Evolutionary conservation across 768 basidiomycete species (phyloP).

Genomic region (Sarcodon aspratus): DNA sequence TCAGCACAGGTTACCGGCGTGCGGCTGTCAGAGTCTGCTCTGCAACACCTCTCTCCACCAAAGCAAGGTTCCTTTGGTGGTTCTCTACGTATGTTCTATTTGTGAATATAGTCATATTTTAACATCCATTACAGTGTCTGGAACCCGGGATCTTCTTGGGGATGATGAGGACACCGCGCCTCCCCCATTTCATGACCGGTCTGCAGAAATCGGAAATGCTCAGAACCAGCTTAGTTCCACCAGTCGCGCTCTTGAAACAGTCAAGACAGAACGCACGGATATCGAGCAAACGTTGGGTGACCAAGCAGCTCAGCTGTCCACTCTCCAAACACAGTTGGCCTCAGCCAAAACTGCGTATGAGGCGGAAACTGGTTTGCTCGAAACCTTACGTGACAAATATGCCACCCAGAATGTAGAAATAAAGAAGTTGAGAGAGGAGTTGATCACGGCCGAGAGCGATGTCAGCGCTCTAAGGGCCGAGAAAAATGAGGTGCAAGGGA

Average conservation of each 20-base stretch:
- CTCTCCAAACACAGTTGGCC: slow-evolving; percentile 74
- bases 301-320: slow-evolving; percentile 65
- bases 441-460: slow-evolving; percentile 88
- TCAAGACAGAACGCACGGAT: slow-evolving; percentile 52
- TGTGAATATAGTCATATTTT: neutral
- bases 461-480: slow-evolving; percentile 81
- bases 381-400: slow-evolving; percentile 58
- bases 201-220: slow-evolving; percentile 79
- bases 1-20: neutral
- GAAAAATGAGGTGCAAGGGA: slow-evolving; percentile 84
- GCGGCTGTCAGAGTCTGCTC: neutral
- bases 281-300: slow-evolving; percentile 55
- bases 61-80: neutral
- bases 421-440: slow-evolving; percentile 57
- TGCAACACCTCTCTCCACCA: too few relatives aligned
- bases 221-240: slow-evolving; percentile 82
- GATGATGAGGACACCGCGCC: slow-evolving; percentile 46
- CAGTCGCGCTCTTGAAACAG: slow-evolving; percentile 51
- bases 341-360: slow-evolving; percentile 80
- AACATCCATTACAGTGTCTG: slow-evolving; percentile 8
- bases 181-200: slow-evolving; percentile 54
- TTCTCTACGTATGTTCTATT: neutral
- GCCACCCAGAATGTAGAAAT: slow-evolving; percentile 60
- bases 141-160: slow-evolving; percentile 35
- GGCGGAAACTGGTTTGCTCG: slow-evolving; percentile 63